A percentile compares a stretch with the other conserved stretches of the same genome.
Conservation (phyloP, 2,329 filamentous ascomycete species). For the Fusarium odoratissimum region DNA sequence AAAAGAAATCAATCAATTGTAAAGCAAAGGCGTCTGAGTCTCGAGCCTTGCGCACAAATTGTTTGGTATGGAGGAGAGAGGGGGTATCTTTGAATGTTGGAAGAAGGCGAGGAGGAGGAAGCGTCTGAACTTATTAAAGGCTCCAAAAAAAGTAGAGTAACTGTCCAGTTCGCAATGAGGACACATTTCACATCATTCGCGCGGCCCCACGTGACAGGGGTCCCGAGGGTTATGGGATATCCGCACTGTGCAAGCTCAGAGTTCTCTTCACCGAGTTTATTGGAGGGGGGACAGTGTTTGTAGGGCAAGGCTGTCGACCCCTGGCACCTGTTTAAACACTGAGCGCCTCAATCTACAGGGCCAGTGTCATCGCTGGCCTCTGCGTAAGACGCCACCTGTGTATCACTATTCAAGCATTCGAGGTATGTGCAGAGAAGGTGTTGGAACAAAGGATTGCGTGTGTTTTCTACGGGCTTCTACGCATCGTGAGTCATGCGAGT, state of each 20-base stretch:
- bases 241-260: slow-evolving; percentile 31
- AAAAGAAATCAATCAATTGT: slow-evolving; percentile 40
- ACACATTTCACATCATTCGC: too few species aligned
- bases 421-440: background rate
- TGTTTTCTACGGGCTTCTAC: slow-evolving; percentile 32
- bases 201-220: too few species aligned
- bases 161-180: too few species aligned
- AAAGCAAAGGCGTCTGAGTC: slow-evolving; percentile 41
- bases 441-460: slow-evolving; percentile 10
- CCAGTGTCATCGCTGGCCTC: slow-evolving; percentile 6
- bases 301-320: slow-evolving; percentile 31
- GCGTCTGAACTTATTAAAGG: too few species aligned
- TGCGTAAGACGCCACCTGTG: slow-evolving; percentile 22
- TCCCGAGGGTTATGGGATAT: background rate
- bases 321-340: slow-evolving; percentile 24
- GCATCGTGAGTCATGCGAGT: slow-evolving; percentile 28
- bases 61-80: slow-evolving; percentile 41
- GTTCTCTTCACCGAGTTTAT: background rate
- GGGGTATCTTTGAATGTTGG: slow-evolving; percentile 48
- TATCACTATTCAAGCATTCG: background rate
- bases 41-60: slow-evolving; percentile 48
- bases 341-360: slow-evolving; percentile 20
- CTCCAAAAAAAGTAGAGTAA: too few species aligned
- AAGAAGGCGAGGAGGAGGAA: slow-evolving; percentile 45
- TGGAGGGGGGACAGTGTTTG: background rate